Base-by-base conservation (phyloP, 225 moss, liverwort and hornwort species). In the Bryum argenteum region DNA sequence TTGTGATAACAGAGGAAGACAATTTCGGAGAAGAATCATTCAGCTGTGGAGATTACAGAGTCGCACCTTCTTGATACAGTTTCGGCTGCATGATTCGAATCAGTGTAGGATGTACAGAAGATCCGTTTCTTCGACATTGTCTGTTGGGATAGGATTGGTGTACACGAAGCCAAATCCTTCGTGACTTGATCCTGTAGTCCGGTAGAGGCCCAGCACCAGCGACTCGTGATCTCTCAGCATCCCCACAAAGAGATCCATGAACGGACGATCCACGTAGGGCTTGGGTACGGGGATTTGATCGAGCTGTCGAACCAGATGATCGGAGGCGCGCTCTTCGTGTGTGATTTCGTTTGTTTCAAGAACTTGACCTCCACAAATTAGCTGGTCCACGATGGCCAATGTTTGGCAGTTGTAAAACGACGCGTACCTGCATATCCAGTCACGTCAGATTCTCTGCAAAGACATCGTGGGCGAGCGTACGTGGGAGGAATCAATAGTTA, bases 341-440 rank as follows among this genome's bases (percentile, higher is more conserved):
- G 81, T 87, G 17, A 0, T 22, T 66, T 78, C 79, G 61, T 79
- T 79, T 67, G n/a, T 58, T 67, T 71, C 75, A 5, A 84, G 81
- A 42, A 91, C 88, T 70, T 90, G 89, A 45, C 96, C 93, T 73
- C 96, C 93, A 17, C 84, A 87, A 52, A 94, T 89, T 16, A 97
- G 57, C 57, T 93, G 91, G 45, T 97, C 96, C 68, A 92, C 96
- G 15, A 97, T 94, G 10, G 93, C 84, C 53, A 93, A 73, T 19
- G 89, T 92, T 59, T 87, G 91, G 21, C 91, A 77, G 43, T 94
- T 94, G 66, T 90, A 94, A 80, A 97, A 94, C 28, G 96, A 89
- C 18, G 96, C 87, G 73, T 91, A 91, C 86, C 96, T 97, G 81
- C 75, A 72, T 61, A 55, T 61, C 8, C 52, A 19, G 58, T 69